Conservation (phyloP, 352 stramenopile genomes). For the Pythium diclinum region DNA sequence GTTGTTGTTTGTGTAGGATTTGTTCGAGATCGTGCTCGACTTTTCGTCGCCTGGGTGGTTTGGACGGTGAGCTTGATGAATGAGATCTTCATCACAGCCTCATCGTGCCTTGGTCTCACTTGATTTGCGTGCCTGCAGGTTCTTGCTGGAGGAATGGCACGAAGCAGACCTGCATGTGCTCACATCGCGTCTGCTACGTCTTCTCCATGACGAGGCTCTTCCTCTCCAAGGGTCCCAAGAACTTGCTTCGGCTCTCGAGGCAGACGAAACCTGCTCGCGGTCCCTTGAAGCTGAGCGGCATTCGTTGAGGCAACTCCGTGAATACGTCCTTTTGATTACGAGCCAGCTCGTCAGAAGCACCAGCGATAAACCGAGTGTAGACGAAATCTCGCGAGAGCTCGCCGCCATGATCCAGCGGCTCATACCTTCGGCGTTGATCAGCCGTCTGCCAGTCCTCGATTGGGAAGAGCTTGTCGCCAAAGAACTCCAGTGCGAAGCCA, state of each 20-base stretch:
- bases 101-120: background rate
- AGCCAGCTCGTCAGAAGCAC: slow-evolving; percentile 2
- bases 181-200: background rate
- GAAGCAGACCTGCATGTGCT: slow-evolving; percentile 23
- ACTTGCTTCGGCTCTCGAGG: slow-evolving; percentile 14
- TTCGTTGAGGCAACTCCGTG: slow-evolving; percentile 6
- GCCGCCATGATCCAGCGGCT: slow-evolving; percentile 13
- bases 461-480: slow-evolving; percentile 16
- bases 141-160: slow-evolving; percentile 30
- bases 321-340: slow-evolving; percentile 22
- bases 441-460: background rate
- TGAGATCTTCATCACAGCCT: no score
- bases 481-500: slow-evolving; percentile 18
- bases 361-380: background rate
- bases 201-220: slow-evolving; percentile 24
- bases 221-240: slow-evolving; percentile 24
- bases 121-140: background rate
- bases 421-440: background rate
- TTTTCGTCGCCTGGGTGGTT: slow-evolving; percentile 40
- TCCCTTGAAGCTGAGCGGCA: slow-evolving; percentile 5
- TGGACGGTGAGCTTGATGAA: slow-evolving; percentile 11
- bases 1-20: slow-evolving; percentile 24
- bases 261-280: background rate
- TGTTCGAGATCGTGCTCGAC: slow-evolving; percentile 28
- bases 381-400: slow-evolving; percentile 6